Evolutionary conservation across 306 rosid species (phyloP).

Genomic region (Prinsepia uniflora): DNA sequence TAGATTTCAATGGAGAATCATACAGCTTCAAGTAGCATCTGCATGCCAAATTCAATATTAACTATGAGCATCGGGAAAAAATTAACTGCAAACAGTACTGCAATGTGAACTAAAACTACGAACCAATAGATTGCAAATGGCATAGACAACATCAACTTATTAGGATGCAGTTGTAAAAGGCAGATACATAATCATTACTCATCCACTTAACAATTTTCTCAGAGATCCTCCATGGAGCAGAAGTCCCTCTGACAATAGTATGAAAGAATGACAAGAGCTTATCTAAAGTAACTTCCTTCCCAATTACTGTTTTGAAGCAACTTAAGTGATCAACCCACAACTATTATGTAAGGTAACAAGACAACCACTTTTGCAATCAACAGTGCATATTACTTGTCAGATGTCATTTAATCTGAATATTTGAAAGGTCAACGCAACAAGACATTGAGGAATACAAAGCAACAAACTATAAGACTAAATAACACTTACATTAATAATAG

Average conservation of each 20-base stretch:
- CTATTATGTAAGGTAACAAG: neutral
- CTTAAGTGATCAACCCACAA: neutral
- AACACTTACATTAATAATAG: slow-evolving; percentile 1
- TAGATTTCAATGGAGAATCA: slow-evolving; percentile 82
- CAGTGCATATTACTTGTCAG: neutral
- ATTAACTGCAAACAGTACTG: neutral
- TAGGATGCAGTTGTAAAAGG: neutral
- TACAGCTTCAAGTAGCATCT: slow-evolving; percentile 86
- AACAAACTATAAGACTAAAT: neutral
- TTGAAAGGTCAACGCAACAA: neutral
- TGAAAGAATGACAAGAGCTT: neutral
- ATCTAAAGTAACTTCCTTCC: neutral
- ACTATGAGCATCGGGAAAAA: slow-evolving; percentile 2
- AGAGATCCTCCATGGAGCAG: neutral
- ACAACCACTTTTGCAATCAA: neutral
- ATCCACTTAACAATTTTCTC: neutral
- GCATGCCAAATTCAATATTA: slow-evolving; percentile 27
- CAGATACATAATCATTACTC: neutral
- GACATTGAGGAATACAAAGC: slow-evolving; percentile 14
- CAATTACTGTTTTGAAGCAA: neutral
- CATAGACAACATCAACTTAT: neutral
- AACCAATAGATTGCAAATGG: neutral
- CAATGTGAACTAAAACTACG: neutral
- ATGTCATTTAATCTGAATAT: neutral
- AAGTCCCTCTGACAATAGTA: neutral